A percentile compares a stretch with the other conserved stretches of the same genome.
phyloP scores from a whole-genome alignment of 768 basidiomycete genomes.

The Trametes villosa region DNA sequence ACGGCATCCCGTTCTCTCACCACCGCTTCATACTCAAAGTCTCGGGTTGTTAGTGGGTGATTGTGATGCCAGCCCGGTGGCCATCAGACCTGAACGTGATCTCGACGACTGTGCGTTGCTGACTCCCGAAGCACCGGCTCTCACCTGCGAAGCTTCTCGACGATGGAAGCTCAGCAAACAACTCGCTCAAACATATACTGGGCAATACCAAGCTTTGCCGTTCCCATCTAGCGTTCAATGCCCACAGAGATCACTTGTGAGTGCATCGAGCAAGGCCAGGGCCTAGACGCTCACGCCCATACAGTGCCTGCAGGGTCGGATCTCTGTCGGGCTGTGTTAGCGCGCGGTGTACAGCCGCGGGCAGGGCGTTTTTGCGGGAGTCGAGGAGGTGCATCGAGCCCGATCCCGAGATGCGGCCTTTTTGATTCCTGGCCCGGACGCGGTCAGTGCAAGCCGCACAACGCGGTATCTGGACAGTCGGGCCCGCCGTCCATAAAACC shows the following conservation, averaged over 20 bases:
- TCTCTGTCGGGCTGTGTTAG: background rate
- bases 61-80: background rate
- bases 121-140: no score
- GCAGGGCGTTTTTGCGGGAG: no score
- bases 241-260: background rate
- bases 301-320: background rate
- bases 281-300: background rate
- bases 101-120: no score
- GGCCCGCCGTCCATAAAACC: constrained; percentile 2
- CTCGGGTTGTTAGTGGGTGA: background rate
- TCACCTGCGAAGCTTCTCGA: no score
- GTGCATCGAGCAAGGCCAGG: background rate
- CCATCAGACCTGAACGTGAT: background rate
- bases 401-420: background rate
- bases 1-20: no score
- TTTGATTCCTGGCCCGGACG: constrained; percentile 1
- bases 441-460: constrained; percentile 7
- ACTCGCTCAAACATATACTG: background rate
- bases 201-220: background rate
- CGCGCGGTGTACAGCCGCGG: background rate
- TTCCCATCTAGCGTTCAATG: background rate
- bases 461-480: background rate
- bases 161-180: background rate
- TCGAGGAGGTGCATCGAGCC: background rate
- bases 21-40: no score